Base-by-base conservation (phyloP, 805 yeast genomes). In the Sugiyamaella floridensis region DNA sequence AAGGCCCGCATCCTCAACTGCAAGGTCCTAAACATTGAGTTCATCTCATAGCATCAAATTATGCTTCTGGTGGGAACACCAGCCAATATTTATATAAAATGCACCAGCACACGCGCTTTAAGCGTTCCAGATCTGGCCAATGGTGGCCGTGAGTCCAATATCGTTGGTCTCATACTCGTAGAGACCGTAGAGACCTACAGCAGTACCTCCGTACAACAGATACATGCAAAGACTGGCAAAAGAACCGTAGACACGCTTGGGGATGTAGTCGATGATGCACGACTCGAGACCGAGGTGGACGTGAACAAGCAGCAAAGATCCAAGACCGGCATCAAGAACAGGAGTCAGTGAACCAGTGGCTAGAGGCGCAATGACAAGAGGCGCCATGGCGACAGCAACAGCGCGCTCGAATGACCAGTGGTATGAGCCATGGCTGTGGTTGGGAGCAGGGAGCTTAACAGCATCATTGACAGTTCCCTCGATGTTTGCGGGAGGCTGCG, bases 391-490 rank as follows among this genome's bases (percentile, higher is more conserved):
- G 15, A 84, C 67, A 2, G 95, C 76, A 37, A 89, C 71, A 4
- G 80, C 63, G 60, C 87, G 80, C 75, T 92, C 99, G 62, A 83
- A 82, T n/a, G 86, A 74, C 99, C 99, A 92, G 74, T 90, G 98
- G 67, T 81, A 78, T 20, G 95, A 86, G 47, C 98, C 97, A 64
- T 89, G 90, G 48, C 75, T 64, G 58, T 76, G 79, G 63, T 79
- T 75, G 4, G 82, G 67, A 42, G 75, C 69, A 41, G 97, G 97
- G 14, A 80, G 72, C 34, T 73, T 71, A 63, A 77, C 85, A 14
- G 98, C 89, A 57, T 93, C 98, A 69, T 92, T 93, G 47, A 90
- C 96, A 6, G 90, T 82, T n/a, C 97, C 98, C 46, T 83, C 83
- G 53, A 92, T 83, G 67, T 85, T 77, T 40, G 97, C 98, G 44